A percentile compares a stretch with the other conserved stretches of the same genome.
Conservation (phyloP, 345 rosid genomes). For the Corymbia maculata region DNA sequence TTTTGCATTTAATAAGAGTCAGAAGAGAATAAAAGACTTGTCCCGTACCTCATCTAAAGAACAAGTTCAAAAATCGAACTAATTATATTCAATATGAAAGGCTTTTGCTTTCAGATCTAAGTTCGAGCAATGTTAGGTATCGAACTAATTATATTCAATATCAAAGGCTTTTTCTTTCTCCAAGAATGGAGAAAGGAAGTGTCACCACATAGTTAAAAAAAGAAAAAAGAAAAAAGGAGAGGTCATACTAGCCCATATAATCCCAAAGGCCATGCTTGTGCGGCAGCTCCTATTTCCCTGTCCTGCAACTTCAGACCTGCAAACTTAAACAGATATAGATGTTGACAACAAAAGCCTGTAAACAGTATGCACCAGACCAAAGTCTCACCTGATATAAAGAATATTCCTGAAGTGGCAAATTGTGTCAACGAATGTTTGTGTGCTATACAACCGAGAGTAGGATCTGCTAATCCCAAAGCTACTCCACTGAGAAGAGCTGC, state of each 20-base stretch:
- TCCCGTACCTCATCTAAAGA: background rate
- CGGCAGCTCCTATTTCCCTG: conserved; percentile 4
- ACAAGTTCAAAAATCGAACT: background rate
- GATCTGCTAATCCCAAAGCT: conserved; percentile 10
- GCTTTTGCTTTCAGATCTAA: background rate
- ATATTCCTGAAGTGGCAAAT: conserved; percentile 12
- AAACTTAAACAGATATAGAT: background rate
- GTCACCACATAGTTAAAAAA: background rate
- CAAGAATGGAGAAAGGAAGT: background rate
- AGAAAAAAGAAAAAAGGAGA: background rate
- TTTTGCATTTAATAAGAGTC: background rate
- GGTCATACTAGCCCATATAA: conserved; percentile 16
- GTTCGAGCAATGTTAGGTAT: background rate
- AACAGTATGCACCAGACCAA: background rate
- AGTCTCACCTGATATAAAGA: conserved; percentile 16
- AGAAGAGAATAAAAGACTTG: background rate
- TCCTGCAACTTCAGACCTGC: conserved; percentile 15
- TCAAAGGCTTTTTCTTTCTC: background rate
- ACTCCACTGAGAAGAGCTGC: conserved; percentile 12
- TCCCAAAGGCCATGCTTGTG: conserved; percentile 12
- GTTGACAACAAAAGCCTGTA: background rate
- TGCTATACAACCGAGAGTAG: conserved; percentile 8
- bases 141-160: background rate
- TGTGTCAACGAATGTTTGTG: conserved; percentile 8
- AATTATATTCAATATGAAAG: background rate